A percentile compares a stretch with the other conserved stretches of the same genome.
These are phyloP conservation scores for Santalum album DNA, from an alignment of 164 flowering plant species.

Conservation along the genomic window DNA sequence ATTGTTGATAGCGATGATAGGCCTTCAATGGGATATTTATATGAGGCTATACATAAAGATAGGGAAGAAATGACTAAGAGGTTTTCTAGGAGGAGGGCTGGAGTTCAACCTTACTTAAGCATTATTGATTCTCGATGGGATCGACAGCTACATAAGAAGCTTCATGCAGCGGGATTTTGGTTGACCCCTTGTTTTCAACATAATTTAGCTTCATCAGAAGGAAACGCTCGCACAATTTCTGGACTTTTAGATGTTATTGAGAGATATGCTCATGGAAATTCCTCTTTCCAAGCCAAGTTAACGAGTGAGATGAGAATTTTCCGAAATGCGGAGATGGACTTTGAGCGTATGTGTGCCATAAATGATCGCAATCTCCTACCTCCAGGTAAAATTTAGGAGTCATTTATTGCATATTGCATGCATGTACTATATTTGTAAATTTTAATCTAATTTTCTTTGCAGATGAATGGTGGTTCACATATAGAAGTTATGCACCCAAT, in stretches of 20 bases:
- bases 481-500: constrained; percentile 1
- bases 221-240: no score
- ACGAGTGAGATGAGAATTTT: no score
- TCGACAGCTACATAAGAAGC: neutral
- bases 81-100: neutral
- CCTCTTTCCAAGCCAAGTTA: no score
- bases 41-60: neutral
- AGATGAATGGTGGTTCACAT: constrained; percentile 4
- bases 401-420: no score
- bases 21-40: constrained; percentile 1
- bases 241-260: no score
- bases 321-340: no score
- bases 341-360: no score
- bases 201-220: no score
- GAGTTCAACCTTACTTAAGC: neutral
- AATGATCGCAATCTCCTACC: no score
- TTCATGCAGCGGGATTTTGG: neutral
- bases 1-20: constrained; percentile 5
- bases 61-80: neutral
- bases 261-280: no score
- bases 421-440: neutral
- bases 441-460: neutral
- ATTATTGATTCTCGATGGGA: constrained; percentile 2
- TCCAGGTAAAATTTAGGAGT: no score
- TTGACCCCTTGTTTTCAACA: no score